phyloP scores from a whole-genome alignment of 2,329 filamentous ascomycete genomes.

The Botryotinia narcissicola region DNA sequence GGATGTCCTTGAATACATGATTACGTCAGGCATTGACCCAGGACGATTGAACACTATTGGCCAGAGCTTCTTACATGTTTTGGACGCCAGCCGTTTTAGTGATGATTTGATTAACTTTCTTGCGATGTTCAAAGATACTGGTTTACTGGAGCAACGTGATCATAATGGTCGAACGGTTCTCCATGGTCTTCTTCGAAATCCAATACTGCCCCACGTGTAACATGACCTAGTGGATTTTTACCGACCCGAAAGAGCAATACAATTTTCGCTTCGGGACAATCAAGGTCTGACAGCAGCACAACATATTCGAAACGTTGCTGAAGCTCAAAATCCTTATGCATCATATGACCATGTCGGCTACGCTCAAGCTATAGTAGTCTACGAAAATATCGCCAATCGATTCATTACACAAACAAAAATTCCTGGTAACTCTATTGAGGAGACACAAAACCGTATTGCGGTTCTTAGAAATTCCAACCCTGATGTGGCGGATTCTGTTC shows the following conservation, averaged over 20 bases:
- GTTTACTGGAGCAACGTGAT: slow-evolving; percentile 19
- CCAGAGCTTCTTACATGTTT: slow-evolving; percentile 19
- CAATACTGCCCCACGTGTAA: slow-evolving; percentile 11
- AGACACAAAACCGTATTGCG: slow-evolving; percentile 8
- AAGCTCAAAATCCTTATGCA: slow-evolving; percentile 15
- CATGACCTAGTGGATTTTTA: slow-evolving; percentile 15
- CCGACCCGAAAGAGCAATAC: neutral
- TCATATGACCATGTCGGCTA: slow-evolving; percentile 16
- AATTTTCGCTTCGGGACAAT: slow-evolving; percentile 18
- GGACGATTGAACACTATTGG: neutral
- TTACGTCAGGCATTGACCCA: slow-evolving; percentile 7
- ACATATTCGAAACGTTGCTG: slow-evolving; percentile 10
- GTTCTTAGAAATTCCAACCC: slow-evolving; percentile 1
- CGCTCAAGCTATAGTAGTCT: slow-evolving; percentile 11
- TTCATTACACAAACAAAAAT: slow-evolving; percentile 3
- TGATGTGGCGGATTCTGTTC: neutral
- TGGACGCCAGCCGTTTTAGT: slow-evolving; percentile 18
- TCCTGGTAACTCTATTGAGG: neutral
- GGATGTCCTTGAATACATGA: slow-evolving; percentile 12
- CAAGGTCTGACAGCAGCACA: slow-evolving; percentile 16
- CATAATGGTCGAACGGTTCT: slow-evolving; percentile 17
- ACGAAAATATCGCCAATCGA: slow-evolving; percentile 17
- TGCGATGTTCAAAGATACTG: slow-evolving; percentile 9
- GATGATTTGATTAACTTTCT: slow-evolving; percentile 18
- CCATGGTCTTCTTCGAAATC: slow-evolving; percentile 16